A percentile compares a stretch with the other conserved stretches of the same genome.
These are phyloP conservation scores for Erigeron canadensis DNA, from an alignment of 129 eudicot species.

Conservation along the genomic window DNA sequence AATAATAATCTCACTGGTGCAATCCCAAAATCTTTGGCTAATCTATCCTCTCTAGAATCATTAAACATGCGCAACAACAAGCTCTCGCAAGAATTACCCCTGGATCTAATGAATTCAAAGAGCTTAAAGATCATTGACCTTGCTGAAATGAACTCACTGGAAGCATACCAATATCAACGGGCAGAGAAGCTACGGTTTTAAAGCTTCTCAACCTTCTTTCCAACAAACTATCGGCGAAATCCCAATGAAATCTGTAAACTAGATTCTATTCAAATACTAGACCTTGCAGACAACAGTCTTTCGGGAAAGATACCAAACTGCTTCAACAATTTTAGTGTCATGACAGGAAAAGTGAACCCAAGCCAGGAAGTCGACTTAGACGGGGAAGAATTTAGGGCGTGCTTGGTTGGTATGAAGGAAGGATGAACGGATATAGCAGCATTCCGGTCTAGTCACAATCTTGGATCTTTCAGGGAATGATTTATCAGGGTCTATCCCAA, in stretches of 20 bases:
- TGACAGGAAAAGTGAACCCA: not conserved
- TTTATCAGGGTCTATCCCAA: not conserved
- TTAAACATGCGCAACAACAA: conserved; percentile 27
- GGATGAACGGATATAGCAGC: not conserved
- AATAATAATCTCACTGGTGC: conserved; percentile 34
- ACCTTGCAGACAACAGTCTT: conserved; percentile 7
- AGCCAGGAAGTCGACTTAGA: not conserved
- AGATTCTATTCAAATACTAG: conserved; percentile 4
- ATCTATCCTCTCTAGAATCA: conserved; percentile 8
- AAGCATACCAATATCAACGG: conserved; percentile 20
- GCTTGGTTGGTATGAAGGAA: conserved; percentile 1
- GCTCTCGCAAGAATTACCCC: conserved; percentile 27
- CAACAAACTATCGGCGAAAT: conserved; percentile 2
- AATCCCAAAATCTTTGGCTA: conserved; percentile 32
- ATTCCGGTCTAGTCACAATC: conserved; percentile 10
- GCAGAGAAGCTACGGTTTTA: not conserved
- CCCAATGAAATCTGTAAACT: conserved; percentile 5
- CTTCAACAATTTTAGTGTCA: not conserved
- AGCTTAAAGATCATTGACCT: conserved; percentile 28
- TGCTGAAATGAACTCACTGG: conserved; percentile 27
- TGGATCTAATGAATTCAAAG: conserved; percentile 11
- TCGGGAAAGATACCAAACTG: not conserved
- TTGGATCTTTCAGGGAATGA: conserved; percentile 3
- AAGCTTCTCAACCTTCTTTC: conserved; percentile 6
- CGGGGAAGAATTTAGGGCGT: not conserved